These are phyloP conservation scores for Jaltomata sinuosa DNA, from an alignment of 257 asterid species.

Conservation along the genomic window DNA sequence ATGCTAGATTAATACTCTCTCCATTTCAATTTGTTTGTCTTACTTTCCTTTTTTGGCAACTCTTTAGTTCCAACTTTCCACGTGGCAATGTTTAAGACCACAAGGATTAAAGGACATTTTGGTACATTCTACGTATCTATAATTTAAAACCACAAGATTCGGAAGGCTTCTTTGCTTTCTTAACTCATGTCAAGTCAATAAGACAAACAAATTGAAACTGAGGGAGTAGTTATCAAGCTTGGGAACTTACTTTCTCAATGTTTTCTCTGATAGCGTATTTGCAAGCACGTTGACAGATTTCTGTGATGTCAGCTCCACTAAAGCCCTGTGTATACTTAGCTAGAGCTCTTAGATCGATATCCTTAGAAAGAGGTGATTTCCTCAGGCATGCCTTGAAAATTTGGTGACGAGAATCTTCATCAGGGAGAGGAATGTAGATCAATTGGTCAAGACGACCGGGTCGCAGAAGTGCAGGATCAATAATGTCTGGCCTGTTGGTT, in stretches of 20 bases:
- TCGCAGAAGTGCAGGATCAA: slow-evolving; percentile 86
- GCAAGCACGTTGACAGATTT: slow-evolving; percentile 88
- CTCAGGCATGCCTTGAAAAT: slow-evolving; percentile 79
- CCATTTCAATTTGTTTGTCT: too few species aligned
- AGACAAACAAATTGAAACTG: too few species aligned
- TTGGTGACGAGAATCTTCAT: slow-evolving; percentile 73
- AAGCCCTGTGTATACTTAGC: slow-evolving; percentile 88
- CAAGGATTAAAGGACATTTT: too few species aligned
- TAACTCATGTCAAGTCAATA: too few species aligned
- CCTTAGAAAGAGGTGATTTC: slow-evolving; percentile 76
- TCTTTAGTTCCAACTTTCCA: too few species aligned
- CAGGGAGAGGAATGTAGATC: slow-evolving; percentile 87
- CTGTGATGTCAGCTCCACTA: slow-evolving; percentile 90
- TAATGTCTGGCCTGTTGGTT: slow-evolving; percentile 78
- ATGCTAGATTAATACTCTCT: neutral
- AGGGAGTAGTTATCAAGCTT: neutral
- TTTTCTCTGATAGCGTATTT: slow-evolving; percentile 88
- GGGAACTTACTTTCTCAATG: slow-evolving; percentile 59
- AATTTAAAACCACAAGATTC: too few species aligned
- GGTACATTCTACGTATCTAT: neutral
- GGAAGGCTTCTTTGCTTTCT: too few species aligned
- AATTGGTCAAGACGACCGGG: slow-evolving; percentile 90
- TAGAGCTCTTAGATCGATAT: slow-evolving; percentile 65
- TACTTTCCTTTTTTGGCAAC: too few species aligned
- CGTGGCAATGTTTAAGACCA: too few species aligned